Evolutionary conservation across 495 filamentous ascomycete genomes (phyloP).

Genomic region (Collariella sp.): DNA sequence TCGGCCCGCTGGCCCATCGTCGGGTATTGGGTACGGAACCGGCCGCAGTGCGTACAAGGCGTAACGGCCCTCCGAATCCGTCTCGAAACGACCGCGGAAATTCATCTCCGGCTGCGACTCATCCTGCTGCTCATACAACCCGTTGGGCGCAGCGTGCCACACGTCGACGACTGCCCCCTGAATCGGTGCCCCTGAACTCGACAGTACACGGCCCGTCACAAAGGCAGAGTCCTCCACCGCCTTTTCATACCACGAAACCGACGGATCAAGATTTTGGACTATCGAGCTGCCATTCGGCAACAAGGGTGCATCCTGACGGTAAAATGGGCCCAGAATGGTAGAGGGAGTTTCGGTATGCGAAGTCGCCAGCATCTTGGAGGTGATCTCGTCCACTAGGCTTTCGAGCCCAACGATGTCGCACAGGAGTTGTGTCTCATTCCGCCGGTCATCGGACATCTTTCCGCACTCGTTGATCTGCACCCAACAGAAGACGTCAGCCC

Average conservation of each 20-base stretch:
- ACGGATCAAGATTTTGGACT: slow-evolving; percentile 27
- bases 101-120: slow-evolving; percentile 62
- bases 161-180: slow-evolving; percentile 59
- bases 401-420: slow-evolving; percentile 68
- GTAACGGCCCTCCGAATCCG: slow-evolving; percentile 56
- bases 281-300: slow-evolving; percentile 58
- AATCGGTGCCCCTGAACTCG: slow-evolving; percentile 47
- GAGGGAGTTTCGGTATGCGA: slow-evolving; percentile 55
- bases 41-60: slow-evolving; percentile 59
- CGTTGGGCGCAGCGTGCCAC: slow-evolving; percentile 71
- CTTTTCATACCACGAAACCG: slow-evolving; percentile 29
- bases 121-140: slow-evolving; percentile 75
- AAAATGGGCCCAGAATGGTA: slow-evolving; percentile 71
- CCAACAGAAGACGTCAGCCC: slow-evolving; percentile 6
- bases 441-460: slow-evolving; percentile 57
- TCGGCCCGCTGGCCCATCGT: slow-evolving; percentile 52
- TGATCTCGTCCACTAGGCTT: slow-evolving; percentile 65
- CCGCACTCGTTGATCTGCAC: slow-evolving; percentile 63
- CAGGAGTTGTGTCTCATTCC: slow-evolving; percentile 66
- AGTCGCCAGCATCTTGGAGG: slow-evolving; percentile 46
- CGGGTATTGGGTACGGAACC: slow-evolving; percentile 62
- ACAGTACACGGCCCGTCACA: slow-evolving; percentile 54
- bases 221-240: slow-evolving; percentile 49
- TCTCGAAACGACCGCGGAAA: slow-evolving; percentile 61
- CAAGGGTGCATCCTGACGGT: slow-evolving; percentile 57